Evolutionary conservation across 1,139 yeast species (phyloP), one percentile per base, ranked within the genome.

Genomic region (Hansenula sp.): DNA sequence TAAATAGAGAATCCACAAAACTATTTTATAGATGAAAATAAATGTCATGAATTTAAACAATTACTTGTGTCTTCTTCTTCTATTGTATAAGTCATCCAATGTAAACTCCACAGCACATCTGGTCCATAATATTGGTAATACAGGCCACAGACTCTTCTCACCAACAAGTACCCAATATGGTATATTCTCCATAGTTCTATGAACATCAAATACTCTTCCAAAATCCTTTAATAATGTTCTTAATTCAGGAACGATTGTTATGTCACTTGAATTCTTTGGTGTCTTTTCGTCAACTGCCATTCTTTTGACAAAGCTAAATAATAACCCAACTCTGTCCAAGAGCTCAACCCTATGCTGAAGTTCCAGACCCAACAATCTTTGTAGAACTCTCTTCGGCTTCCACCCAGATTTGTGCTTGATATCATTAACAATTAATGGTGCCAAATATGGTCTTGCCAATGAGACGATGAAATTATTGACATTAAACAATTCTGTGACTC

Each of bases 141-240:
- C 76, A 1, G 96, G 96, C 98, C 98, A 92, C 0, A 90, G 89
- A 37, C 95, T 84, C 49, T 85, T 71, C 60, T 90, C 97, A 5
- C 99, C 99, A 27, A 90, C 89, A 40, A 75, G 66, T 3, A 89
- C 79, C 95, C 97, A 90, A 56, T 88, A 88, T 3, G 89, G 86
- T 25, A 89, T 83, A 57, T 87, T 89, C 42, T 66, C 77, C 41
- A 65, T 57, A 13, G 77, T 65, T 44, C 77, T 69, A 47, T 87
- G 86, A 9, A 87, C 80, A 51, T 89, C 95, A 53, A 85, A 80
- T 1, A 84, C 79, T 46, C 85, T 68, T 27, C 86, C 80, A 51
- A 82, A 77, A 56, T 86, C 95, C 31, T 70, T 69, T 34, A 83
- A 58, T 37, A 88, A 64, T 35, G 85, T 81, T 41, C 85, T 69